A percentile compares a stretch with the other conserved stretches of the same genome.
Evolutionary conservation across 305 asterid genomes (phyloP).

Genomic region (Fraxinus albicans): DNA sequence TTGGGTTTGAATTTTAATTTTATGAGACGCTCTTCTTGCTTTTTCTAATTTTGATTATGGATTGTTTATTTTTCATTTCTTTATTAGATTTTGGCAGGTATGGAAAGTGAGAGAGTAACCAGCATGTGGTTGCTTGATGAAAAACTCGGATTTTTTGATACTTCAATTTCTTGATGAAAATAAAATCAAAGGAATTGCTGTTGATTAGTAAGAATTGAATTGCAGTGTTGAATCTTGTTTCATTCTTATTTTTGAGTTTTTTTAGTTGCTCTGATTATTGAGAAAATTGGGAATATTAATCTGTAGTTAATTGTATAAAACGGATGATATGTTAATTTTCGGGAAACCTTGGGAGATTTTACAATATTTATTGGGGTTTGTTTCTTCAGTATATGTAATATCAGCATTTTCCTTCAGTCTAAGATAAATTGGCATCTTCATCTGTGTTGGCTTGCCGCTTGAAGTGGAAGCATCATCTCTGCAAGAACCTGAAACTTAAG

Average conservation of each 20-base stretch:
- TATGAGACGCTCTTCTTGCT: not conserved
- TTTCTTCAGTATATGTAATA: slow-evolving; percentile 7
- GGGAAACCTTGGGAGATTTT: too few relatives aligned
- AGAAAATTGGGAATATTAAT: not conserved
- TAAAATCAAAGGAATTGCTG: too few relatives aligned
- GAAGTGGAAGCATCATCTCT: slow-evolving; percentile 78
- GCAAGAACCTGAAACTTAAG: slow-evolving; percentile 61
- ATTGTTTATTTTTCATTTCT: not conserved
- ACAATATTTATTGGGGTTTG: slow-evolving; percentile 30
- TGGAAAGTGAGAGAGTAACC: too few relatives aligned
- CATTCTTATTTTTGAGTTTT: not conserved
- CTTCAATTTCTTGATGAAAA: too few relatives aligned
- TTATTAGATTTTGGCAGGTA: too few relatives aligned
- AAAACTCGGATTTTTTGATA: too few relatives aligned
- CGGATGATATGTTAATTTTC: not conserved
- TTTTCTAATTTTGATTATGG: not conserved
- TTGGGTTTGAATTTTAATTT: not conserved
- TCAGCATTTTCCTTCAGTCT: slow-evolving; percentile 6
- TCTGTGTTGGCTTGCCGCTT: slow-evolving; percentile 36
- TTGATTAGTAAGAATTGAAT: too few relatives aligned
- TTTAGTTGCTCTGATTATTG: not conserved
- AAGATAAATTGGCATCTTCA: not conserved
- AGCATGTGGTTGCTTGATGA: too few relatives aligned
- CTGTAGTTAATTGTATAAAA: too few relatives aligned
- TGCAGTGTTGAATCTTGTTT: not conserved